phyloP scores from a whole-genome alignment of 2,329 filamentous ascomycete genomes.

The Emmonsiellopsis sp. region DNA sequence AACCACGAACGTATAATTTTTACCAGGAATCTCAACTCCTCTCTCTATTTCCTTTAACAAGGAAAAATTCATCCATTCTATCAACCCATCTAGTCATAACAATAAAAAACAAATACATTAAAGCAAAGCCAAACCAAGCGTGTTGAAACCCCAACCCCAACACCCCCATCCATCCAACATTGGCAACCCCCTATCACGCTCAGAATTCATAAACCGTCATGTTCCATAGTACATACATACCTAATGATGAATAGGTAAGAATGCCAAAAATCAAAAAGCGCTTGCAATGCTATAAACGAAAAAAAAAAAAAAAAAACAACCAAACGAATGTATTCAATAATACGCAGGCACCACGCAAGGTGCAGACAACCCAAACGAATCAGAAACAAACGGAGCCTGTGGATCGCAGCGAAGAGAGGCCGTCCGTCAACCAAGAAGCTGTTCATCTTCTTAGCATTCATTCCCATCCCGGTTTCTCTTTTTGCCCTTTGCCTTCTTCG shows the following conservation, averaged over 20 bases:
- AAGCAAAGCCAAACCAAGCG: background rate
- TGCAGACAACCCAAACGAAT: too few species aligned
- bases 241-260: conserved; percentile 2
- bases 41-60: too few species aligned
- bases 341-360: too few species aligned
- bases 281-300: background rate
- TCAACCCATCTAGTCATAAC: background rate
- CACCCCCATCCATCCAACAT: background rate
- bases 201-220: background rate
- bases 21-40: too few species aligned
- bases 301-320: background rate
- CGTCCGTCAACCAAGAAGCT: too few species aligned
- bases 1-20: too few species aligned
- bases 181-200: background rate
- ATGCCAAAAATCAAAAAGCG: background rate
- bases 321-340: background rate
- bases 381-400: too few species aligned
- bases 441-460: too few species aligned
- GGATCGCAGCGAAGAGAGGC: too few species aligned
- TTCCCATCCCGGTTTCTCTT: too few species aligned
- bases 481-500: too few species aligned
- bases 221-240: background rate
- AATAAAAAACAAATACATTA: background rate
- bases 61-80: too few species aligned
- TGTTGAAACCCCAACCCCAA: background rate